Conservation (phyloP, 768 basidiomycete genomes). For the Hericium coralloides region DNA sequence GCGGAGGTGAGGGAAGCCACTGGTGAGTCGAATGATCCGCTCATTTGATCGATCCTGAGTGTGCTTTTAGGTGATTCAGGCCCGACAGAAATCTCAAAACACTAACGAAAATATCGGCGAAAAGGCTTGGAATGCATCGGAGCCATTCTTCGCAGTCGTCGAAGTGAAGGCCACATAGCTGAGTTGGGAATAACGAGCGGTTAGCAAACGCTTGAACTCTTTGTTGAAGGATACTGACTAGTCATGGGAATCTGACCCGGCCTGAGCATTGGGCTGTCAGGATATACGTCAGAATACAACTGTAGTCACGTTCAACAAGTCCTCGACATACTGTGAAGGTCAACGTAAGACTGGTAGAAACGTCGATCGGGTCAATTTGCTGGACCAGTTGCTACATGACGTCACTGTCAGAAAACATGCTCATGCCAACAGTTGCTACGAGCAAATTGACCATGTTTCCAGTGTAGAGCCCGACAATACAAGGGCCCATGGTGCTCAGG, state of each 20-base stretch:
- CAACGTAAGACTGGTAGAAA: slow-evolving; percentile 36
- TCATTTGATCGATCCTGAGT: slow-evolving; percentile 47
- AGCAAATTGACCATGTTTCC: slow-evolving; percentile 38
- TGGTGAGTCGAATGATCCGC: slow-evolving; percentile 44
- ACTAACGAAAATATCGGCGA: slow-evolving; percentile 52
- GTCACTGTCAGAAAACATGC: not conserved
- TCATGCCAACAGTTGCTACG: not conserved
- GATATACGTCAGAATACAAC: not conserved
- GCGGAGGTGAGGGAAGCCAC: slow-evolving; percentile 39
- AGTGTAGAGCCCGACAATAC: slow-evolving; percentile 48
- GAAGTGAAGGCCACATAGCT: slow-evolving; percentile 55
- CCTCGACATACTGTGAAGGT: slow-evolving; percentile 42
- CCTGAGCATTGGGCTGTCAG: slow-evolving; percentile 42
- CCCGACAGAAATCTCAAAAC: not conserved
- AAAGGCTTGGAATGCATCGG: slow-evolving; percentile 29
- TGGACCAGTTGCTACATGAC: slow-evolving; percentile 45
- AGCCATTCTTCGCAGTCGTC: slow-evolving; percentile 19
- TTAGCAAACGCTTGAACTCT: not conserved
- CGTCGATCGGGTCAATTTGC: slow-evolving; percentile 45
- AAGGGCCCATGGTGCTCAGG: slow-evolving; percentile 39
- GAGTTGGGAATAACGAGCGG: not conserved
- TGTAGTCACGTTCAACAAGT: not conserved
- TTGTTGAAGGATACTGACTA: slow-evolving; percentile 38
- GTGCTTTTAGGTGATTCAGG: not conserved
- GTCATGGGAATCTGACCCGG: slow-evolving; percentile 43